These are phyloP conservation scores for Pythium apleroticum DNA, from an alignment of 352 stramenopile species.

Conservation along the genomic window DNA sequence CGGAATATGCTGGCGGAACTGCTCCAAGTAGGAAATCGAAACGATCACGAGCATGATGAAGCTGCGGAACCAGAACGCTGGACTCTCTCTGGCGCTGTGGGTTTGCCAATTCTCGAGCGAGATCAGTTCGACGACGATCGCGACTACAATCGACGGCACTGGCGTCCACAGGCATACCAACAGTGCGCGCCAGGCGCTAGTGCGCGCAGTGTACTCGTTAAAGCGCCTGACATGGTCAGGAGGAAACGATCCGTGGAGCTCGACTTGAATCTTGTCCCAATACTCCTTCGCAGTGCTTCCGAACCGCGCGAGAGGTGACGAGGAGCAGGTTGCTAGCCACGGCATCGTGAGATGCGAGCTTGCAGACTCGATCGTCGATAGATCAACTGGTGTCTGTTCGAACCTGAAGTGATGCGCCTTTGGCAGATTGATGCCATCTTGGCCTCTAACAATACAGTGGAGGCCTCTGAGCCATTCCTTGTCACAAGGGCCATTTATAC, in stretches of 20 bases:
- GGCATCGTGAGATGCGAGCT: too few species aligned
- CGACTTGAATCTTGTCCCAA: conserved; percentile 27
- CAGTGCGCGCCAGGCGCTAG: conserved; percentile 1
- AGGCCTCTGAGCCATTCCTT: too few species aligned
- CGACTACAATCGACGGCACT: conserved; percentile 19
- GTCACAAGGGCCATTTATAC: too few species aligned
- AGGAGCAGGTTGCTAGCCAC: too few species aligned
- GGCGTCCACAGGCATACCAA: conserved; percentile 19
- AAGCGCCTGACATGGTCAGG: conserved; percentile 25
- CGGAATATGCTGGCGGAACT: conserved; percentile 16
- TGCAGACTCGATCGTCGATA: too few species aligned
- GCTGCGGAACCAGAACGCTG: conserved; percentile 5
- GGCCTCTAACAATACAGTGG: too few species aligned
- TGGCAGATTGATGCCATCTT: too few species aligned
- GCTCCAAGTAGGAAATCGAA: conserved; percentile 9
- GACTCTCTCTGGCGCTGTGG: not conserved
- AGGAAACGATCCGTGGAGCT: conserved; percentile 32
- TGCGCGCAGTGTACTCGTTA: conserved; percentile 13
- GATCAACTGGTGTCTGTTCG: too few species aligned
- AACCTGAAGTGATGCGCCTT: too few species aligned
- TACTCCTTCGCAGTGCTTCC: not conserved
- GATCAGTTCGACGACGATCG: not conserved
- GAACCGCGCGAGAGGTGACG: too few species aligned
- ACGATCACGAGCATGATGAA: not conserved
- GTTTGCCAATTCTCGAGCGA: conserved; percentile 7